Base-by-base conservation (phyloP, 768 basidiomycete species). In the Amanita pseudoporphyria region DNA sequence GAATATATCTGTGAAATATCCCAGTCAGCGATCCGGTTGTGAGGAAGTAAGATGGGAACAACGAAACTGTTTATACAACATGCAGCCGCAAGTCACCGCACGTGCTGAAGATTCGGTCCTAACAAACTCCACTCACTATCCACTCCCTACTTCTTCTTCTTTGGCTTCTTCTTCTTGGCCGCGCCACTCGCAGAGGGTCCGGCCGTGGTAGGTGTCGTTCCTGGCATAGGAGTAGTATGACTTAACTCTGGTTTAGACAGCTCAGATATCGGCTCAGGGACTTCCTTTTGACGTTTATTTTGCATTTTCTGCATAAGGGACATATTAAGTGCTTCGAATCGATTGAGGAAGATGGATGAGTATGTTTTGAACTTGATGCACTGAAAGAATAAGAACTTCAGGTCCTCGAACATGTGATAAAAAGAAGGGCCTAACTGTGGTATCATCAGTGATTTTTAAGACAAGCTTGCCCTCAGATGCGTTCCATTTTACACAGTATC, bases 341-440 rank as follows among this genome's bases (percentile, higher is more conserved):
- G 87, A 73, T 97, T 96, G 55, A 98, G 82, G 68, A 90, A 91
- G 62, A 95, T 84, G 45, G 88, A 90, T 2, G 93, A 96, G 58
- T 84, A 82, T 1, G 94, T 95, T 66, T 94, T 92, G 74, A 95
- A 97, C 66, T 94, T 96, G 57, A 97, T 74, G 64, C 92, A 95
- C 95, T 98, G 62, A 9, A 21, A 18, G 16, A 12, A 3, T 13
- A 36, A 6, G 39, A 42, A 13, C 19, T n/a, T 14, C 32, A 52
- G 26, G 7, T 28, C 26, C 7, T 7, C 26, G 26, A 28, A 28
- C 4, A 28, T 16, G 38, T 19, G 52, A 26, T 5, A 45, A 30
- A 30, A 21, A 33, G 52, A 33, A 22, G 33, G 74, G 9, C 3
- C 87, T 57, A 63, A 95, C 95, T 60, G 83, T 85, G 31, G 74